Percentiles rank a stretch among this genome's conserved stretches.
Evolutionary conservation across 345 rosid species (phyloP).

Genomic region (Brassica napus): DNA sequence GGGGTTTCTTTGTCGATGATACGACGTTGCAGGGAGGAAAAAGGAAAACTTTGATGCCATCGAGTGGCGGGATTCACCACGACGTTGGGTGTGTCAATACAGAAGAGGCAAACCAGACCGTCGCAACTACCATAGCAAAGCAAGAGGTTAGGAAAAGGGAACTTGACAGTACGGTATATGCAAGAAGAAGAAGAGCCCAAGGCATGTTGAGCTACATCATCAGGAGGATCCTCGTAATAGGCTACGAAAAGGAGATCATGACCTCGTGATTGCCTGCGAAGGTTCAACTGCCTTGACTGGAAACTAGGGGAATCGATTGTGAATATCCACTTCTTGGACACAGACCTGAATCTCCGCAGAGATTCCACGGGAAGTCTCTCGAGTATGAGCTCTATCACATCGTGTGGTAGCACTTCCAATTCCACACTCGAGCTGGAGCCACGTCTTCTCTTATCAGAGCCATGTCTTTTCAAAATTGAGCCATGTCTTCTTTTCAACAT

Average conservation of each 20-base stretch:
- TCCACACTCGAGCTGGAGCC: no score
- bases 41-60: no score
- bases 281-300: background rate
- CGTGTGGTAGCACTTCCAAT: no score
- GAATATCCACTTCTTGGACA: background rate
- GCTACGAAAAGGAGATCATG: background rate
- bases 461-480: no score
- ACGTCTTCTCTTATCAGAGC: no score
- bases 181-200: background rate
- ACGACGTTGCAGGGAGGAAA: no score
- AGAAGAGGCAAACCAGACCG: background rate
- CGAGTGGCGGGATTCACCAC: no score
- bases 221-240: background rate
- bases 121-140: background rate
- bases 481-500: no score
- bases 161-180: background rate
- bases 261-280: background rate
- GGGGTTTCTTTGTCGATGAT: no score
- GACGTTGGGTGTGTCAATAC: no score
- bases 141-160: background rate
- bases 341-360: background rate
- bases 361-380: background rate
- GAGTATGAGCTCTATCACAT: background rate
- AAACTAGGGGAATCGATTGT: background rate
- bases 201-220: background rate